Evolutionary conservation across 306 rosid genomes (phyloP).

Genomic region (Trichosanthes cucumerina): DNA sequence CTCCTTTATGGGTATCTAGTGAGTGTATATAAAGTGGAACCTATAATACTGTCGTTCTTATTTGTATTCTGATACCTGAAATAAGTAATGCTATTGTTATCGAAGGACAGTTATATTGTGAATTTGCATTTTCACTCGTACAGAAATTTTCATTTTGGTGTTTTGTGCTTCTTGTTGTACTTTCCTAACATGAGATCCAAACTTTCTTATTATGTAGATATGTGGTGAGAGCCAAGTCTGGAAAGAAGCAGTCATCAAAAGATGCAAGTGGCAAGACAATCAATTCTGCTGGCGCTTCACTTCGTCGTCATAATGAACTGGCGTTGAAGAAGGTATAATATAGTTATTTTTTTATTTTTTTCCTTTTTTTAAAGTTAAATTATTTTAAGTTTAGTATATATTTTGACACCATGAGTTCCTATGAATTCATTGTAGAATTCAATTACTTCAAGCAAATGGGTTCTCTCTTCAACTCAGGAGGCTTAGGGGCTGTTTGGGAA

Average conservation of each 20-base stretch:
- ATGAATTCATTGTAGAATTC: background rate
- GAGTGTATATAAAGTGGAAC: background rate
- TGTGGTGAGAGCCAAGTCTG: slow-evolving; percentile 92
- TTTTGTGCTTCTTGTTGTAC: background rate
- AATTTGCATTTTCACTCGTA: background rate
- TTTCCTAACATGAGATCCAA: background rate
- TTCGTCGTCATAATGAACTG: slow-evolving; percentile 77
- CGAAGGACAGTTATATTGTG: background rate
- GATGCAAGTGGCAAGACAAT: slow-evolving; percentile 74
- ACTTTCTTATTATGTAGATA: slow-evolving; percentile 41
- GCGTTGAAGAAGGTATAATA: slow-evolving; percentile 62
- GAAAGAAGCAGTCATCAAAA: slow-evolving; percentile 83
- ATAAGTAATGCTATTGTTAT: background rate
- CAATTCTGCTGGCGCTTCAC: slow-evolving; percentile 93
- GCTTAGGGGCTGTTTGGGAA: background rate
- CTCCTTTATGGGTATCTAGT: background rate
- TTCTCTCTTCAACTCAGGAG: background rate
- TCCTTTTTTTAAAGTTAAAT: too few species aligned
- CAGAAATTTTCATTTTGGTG: background rate
- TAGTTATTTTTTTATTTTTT: background rate
- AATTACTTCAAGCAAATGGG: background rate
- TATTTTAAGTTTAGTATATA: background rate
- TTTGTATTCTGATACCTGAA: background rate
- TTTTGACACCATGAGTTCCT: background rate
- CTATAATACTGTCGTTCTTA: background rate